Evolutionary conservation across 2,329 filamentous ascomycete species (phyloP).

Genomic region (Aureobasidium mangrovei): DNA sequence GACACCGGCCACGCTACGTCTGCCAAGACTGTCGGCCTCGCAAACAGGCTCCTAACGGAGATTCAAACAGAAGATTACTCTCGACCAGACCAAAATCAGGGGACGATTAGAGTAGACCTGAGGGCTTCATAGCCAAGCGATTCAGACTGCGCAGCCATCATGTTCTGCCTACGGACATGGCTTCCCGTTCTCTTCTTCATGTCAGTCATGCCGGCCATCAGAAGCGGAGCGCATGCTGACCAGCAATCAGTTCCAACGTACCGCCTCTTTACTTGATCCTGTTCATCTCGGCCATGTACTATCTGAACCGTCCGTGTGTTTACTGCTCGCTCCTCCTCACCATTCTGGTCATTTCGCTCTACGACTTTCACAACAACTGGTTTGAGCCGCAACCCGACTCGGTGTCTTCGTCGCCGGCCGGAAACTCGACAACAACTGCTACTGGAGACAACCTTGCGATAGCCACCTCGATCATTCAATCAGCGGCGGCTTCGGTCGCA

Average conservation of each 20-base stretch:
- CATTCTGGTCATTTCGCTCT: conserved; percentile 91
- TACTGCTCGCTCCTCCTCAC: conserved; percentile 96
- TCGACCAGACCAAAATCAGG: background rate
- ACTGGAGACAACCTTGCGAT: conserved; percentile 59
- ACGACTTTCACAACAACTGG: conserved; percentile 88
- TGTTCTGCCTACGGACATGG: conserved; percentile 60
- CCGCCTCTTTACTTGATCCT: conserved; percentile 42
- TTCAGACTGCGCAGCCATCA: conserved; percentile 25
- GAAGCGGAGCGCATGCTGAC: background rate
- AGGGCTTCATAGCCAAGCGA: background rate
- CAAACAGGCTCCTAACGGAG: background rate
- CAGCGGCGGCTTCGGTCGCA: conserved; percentile 58
- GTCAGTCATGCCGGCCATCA: conserved; percentile 32
- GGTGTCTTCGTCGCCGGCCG: conserved; percentile 18
- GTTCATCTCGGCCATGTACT: conserved; percentile 78
- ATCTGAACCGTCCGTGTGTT: conserved; percentile 91
- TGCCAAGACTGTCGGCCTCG: background rate
- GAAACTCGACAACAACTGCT: conserved; percentile 22
- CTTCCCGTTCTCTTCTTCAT: conserved; percentile 42
- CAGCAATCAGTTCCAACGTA: conserved; percentile 33
- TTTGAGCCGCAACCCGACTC: conserved; percentile 63
- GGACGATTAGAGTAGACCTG: background rate
- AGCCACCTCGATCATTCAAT: conserved; percentile 48
- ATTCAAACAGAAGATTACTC: background rate
- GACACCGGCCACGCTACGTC: no score